Evolutionary conservation across 2,329 filamentous ascomycete genomes (phyloP).

Genomic region (Chaetomium sp.): DNA sequence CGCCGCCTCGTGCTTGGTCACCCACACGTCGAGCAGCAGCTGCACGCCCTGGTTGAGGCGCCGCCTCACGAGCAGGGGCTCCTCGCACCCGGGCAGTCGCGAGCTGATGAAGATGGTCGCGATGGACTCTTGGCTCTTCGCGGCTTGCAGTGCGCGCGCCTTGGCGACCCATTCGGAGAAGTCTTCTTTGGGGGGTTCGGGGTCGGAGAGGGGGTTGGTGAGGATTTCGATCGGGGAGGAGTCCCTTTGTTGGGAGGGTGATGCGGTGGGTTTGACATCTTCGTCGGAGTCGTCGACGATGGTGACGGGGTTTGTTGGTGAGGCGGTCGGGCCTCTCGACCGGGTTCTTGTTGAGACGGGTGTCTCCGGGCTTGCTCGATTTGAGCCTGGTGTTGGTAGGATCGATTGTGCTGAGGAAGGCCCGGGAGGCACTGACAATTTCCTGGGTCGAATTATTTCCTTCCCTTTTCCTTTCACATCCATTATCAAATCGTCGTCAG

Average conservation of each 20-base stretch:
- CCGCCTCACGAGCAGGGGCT: constrained; percentile 62
- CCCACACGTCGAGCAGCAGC: constrained; percentile 70
- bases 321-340: neutral
- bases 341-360: constrained; percentile 4
- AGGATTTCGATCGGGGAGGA: constrained; percentile 14
- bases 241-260: neutral
- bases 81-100: constrained; percentile 52
- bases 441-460: constrained; percentile 26
- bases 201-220: constrained; percentile 1
- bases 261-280: constrained; percentile 20
- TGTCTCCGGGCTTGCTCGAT: constrained; percentile 3
- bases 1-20: constrained; percentile 56
- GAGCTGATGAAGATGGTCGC: constrained; percentile 71
- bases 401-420: neutral
- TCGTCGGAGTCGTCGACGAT: constrained; percentile 15
- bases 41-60: constrained; percentile 68
- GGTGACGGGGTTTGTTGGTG: neutral
- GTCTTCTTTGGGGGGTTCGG: constrained; percentile 39
- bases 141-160: constrained; percentile 42
- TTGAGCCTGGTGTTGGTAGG: constrained; percentile 12
- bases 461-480: constrained; percentile 36
- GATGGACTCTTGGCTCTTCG: constrained; percentile 42
- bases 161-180: constrained; percentile 50
- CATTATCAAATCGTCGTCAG: constrained; percentile 29
- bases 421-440: constrained; percentile 18